Evolutionary conservation across 495 filamentous ascomycete genomes (phyloP), one percentile per base, ranked within the genome.

Genomic region (Aspergillus steynii): DNA sequence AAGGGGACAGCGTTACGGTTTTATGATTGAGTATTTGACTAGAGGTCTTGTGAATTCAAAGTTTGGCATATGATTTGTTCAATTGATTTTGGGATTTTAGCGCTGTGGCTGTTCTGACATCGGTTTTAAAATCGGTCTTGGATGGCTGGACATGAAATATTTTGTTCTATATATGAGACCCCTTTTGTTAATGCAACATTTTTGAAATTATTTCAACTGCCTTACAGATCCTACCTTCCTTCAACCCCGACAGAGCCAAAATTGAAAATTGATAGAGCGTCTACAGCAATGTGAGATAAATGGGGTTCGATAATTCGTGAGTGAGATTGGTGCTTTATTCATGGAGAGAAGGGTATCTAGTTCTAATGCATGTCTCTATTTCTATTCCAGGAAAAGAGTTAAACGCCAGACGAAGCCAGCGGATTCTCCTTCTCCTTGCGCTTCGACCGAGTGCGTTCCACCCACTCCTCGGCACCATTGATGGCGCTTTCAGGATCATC

Each of bases 401-500:
- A 42, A 15, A 42, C 37, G 4, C 37, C 37, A 14, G 37, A 42
- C 14, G 37, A 8, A 14, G 37, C 37, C 37, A 42, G 37, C 1
- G 37, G 37, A 15, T 53, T 53, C 29, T 53, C 37, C 42, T 31
- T 60, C 49, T 60, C 64, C 49, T 48, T 42, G 29, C 61, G 58
- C 54, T 61, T 64, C 58, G 50, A 34, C 15, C 61, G 55, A 9
- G 52, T 31, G 14, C 50, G 31, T 26, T 54, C 53, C 6, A 89
- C 80, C 84, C 88, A 92, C 25, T 74, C 72, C 32, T 76, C 77
- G 0, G 80, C 82, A 15, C 82, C 82, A 6, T 76, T 74, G 12
- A 90, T 82, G 15, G 87, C 86, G 29, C 56, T 72, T 59, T 87
- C 81, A 25, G 89, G 87, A 56, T 81, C 71, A 34, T 79, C 75